These are phyloP conservation scores for Boletus vinaceobasis DNA, from an alignment of 768 basidiomycete genomes.

Conservation along the genomic window DNA sequence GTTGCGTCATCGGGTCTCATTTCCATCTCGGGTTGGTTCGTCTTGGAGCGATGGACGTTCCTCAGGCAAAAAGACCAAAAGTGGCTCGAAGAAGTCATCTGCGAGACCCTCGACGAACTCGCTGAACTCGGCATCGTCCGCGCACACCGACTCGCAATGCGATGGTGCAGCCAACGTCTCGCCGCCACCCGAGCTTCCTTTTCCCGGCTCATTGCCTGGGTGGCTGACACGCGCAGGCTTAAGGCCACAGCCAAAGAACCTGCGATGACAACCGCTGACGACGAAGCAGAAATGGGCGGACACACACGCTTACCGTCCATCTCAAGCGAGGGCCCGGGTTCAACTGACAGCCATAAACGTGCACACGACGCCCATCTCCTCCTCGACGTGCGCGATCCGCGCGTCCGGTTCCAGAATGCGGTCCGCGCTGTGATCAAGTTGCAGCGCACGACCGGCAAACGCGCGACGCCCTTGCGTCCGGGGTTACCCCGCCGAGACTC, in stretches of 20 bases:
- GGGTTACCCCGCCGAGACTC: slow-evolving; percentile 25
- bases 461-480: slow-evolving; percentile 14
- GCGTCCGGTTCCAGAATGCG: slow-evolving; percentile 37
- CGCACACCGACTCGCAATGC: slow-evolving; percentile 19
- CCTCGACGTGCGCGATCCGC: slow-evolving; percentile 23
- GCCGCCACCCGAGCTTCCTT: slow-evolving; percentile 5
- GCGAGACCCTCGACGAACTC: slow-evolving; percentile 20
- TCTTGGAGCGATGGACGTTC: slow-evolving; percentile 46
- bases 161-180: slow-evolving; percentile 23
- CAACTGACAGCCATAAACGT: background rate
- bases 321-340: slow-evolving; percentile 4
- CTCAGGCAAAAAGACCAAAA: slow-evolving; percentile 41
- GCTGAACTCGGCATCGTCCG: slow-evolving; percentile 22
- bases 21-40: slow-evolving; percentile 52
- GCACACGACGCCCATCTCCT: slow-evolving; percentile 9
- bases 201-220: slow-evolving; percentile 8
- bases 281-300: background rate
- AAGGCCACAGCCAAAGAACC: background rate
- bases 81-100: slow-evolving; percentile 43
- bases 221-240: slow-evolving; percentile 5
- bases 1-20: slow-evolving; percentile 38
- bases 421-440: slow-evolving; percentile 44
- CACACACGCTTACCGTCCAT: background rate
- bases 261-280: background rate
- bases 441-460: slow-evolving; percentile 30